Base-by-base conservation (phyloP, 148 eudicot genomes). In the Linanthus parryae region DNA sequence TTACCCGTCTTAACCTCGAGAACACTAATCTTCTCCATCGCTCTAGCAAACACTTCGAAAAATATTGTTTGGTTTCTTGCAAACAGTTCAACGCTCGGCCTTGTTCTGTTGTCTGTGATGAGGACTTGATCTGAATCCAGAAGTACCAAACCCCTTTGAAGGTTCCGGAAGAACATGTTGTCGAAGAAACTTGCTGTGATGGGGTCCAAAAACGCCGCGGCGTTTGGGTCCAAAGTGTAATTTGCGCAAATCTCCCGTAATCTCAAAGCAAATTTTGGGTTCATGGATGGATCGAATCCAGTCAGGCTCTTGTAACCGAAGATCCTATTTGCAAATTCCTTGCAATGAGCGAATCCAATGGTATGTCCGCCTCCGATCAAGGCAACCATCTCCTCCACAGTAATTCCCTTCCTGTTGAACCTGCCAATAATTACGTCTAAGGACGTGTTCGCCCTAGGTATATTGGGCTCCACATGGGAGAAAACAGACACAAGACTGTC, bases 401-500 rank as follows among this genome's bases (percentile, higher is more conserved):
- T 56, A 4, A 42, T 19, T 1, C 39, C 39, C 18, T 56, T 56
- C 4, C 1, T 8, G 16, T 20, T 14, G 49, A 56, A 56, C 38
- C 12, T 42, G 7, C 30, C 11, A 5, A 56, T 41, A 3, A 56
- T 56, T 8, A 22, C 16, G 3, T 41, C 38, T 14, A 42, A 41
- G 8, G 59, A 18, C 8, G 35, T 41, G 38, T 42, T 56, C 13
- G 3, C 20, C 49, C 59, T 41, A 19, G 59, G n/a, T n/a, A n/a
- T n/a, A n/a, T n/a, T n/a, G n/a, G n/a, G n/a, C n/a, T 69, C 61
- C 8, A 65, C 70, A 10, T 6, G 26, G 11, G 67, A 19, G 0
- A 71, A 52, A 22, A 33, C 34, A 3, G 79, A 74, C 1, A 54
- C 13, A 0, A 29, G 2, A 7, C 71, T 50, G 26, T 74, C 79